Evolutionary conservation across 1,284 basidiomycete species (phyloP), one percentile per base, ranked within the genome.

Genomic region (Marasmius tenuissimus): DNA sequence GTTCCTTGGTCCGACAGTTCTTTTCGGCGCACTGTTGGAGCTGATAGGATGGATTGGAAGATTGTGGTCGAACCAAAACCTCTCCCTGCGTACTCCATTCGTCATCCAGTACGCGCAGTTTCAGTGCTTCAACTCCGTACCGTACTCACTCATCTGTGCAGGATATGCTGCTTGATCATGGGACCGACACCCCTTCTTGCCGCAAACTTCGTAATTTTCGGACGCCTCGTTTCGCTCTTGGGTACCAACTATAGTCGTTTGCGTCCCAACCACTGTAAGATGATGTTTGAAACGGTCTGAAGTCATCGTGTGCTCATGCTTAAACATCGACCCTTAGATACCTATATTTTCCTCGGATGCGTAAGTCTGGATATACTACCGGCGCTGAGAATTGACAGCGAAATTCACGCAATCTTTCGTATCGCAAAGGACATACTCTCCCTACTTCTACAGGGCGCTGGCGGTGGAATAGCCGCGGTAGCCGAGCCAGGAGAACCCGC

Each of bases 151-250:
- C n/a, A 42, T 42, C 6, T 12, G 7, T 11, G 7, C 20, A n/a
- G 45, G 16, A 10, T 47, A 11, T 47, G 9, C 20, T 68, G 70
- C 4, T 71, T 73, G 4, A 76, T 81, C 52, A 65, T 81, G 14
- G 80, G 77, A 5, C 84, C 84, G 0, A 85, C 83, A 0, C 83
- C 82, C 1, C 71, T 85, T 9, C 73, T 83, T 0, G 84, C 84
- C 0, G 81, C 79, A 1, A 79, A 79, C 64, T 86, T 85, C 63
- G 71, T 85, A 34, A 80, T 84, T n/a, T 75, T 85, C 4, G 82
- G 80, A 9, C 67, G 68, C 14, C 72, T 85, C 11, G 80, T 84
- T 22, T 61, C 61, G 0, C 65, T 68, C 2, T 67, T 85, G 5
- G 84, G 84, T 1, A 59, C 72, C 4, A 67, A 72, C 45, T 85